Conservation (phyloP, 2,329 filamentous ascomycete species). For the Aotearoamyces nothofagi region DNA sequence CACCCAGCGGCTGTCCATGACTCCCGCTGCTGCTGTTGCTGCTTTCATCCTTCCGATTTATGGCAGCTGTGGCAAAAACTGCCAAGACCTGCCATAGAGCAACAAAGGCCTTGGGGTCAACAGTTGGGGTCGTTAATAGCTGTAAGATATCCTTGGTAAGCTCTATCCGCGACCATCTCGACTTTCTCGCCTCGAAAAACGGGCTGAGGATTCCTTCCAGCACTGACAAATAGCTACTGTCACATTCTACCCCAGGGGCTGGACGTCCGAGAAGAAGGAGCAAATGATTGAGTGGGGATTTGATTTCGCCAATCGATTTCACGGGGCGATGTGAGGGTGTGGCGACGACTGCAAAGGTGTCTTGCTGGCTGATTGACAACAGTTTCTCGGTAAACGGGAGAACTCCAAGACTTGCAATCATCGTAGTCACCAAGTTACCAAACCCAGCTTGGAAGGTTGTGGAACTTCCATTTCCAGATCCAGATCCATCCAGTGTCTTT, state of each 20-base stretch:
- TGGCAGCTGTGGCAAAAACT: conserved; percentile 11
- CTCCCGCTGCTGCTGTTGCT: conserved; percentile 17
- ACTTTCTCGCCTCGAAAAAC: conserved; percentile 32
- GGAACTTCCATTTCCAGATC: background rate
- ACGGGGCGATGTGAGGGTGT: conserved; percentile 45
- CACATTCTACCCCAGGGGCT: conserved; percentile 11
- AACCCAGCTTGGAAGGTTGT: conserved; percentile 32
- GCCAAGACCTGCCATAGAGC: conserved; percentile 17
- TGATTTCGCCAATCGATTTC: conserved; percentile 33
- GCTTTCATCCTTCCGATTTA: conserved; percentile 9
- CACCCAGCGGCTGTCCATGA: conserved; percentile 35
- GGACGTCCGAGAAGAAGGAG: conserved; percentile 35
- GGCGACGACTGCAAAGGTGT: conserved; percentile 44
- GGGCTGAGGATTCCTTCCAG: conserved; percentile 38
- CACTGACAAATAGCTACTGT: conserved; percentile 11
- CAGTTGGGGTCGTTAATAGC: conserved; percentile 9
- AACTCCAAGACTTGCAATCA: conserved; percentile 35
- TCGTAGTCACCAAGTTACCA: conserved; percentile 31
- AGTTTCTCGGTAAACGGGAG: conserved; percentile 49
- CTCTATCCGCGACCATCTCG: conserved; percentile 21
- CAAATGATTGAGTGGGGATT: conserved; percentile 50
- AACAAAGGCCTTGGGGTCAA: conserved; percentile 15
- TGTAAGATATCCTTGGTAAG: conserved; percentile 18
- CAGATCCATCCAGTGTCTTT: conserved; percentile 5
- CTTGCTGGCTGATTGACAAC: conserved; percentile 32